Evolutionary conservation across 345 rosid species (phyloP).

Genomic region (Populus ilicifolia): DNA sequence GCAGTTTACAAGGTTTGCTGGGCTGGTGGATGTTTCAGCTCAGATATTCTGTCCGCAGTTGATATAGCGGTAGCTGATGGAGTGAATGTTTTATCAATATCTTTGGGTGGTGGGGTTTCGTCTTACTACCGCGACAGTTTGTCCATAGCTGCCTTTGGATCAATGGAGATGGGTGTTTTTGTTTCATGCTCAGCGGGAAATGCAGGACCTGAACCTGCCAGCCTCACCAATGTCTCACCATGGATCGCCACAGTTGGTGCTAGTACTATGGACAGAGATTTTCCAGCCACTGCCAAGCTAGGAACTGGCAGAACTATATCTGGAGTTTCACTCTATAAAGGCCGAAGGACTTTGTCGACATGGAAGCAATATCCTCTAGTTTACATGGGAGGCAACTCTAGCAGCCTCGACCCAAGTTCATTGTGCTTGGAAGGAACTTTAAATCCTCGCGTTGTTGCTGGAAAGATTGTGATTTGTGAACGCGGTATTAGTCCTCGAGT

Average conservation of each 20-base stretch:
- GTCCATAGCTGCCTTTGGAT: constrained; percentile 31
- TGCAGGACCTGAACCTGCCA: constrained; percentile 30
- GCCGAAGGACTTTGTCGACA: constrained; percentile 11
- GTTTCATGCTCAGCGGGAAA: constrained; percentile 34
- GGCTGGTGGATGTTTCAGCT: constrained; percentile 30
- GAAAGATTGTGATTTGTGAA: constrained; percentile 33
- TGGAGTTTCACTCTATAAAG: constrained; percentile 27
- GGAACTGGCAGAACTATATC: constrained; percentile 22
- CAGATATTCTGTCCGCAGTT: constrained; percentile 29
- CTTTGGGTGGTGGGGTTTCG: constrained; percentile 29
- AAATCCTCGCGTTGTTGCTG: constrained; percentile 16
- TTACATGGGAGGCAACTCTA: constrained; percentile 24
- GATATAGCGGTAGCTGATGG: constrained; percentile 32
- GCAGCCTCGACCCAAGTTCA: constrained; percentile 23
- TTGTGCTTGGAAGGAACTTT: constrained; percentile 30
- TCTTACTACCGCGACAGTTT: constrained; percentile 25
- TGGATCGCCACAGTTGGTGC: constrained; percentile 34
- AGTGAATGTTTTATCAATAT: constrained; percentile 27
- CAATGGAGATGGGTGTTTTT: constrained; percentile 30
- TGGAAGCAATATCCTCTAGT: constrained; percentile 25
- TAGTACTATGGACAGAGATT: constrained; percentile 27
- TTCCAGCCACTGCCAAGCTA: constrained; percentile 17
- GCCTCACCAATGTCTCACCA: constrained; percentile 28
- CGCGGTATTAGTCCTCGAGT: constrained; percentile 32
- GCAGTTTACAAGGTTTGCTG: constrained; percentile 32